A percentile compares a stretch with the other conserved stretches of the same genome.
Evolutionary conservation across 1,139 yeast species (phyloP).

Genomic region (Debaryomyces robertsiae): DNA sequence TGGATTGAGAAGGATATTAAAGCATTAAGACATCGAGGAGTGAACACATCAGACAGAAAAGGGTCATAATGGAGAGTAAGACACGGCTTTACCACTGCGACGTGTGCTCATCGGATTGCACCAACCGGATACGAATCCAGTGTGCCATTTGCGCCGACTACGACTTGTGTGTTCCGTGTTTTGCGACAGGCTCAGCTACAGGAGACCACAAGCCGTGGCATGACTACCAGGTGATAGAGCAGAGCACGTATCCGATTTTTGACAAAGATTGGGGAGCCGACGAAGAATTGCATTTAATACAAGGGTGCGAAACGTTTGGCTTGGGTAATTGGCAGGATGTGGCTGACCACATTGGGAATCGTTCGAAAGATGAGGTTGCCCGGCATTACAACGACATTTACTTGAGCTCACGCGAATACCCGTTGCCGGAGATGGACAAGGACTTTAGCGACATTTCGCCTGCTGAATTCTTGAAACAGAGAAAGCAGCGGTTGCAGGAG

Average conservation of each 20-base stretch:
- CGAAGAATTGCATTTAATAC: conserved; percentile 84
- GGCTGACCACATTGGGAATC: conserved; percentile 90
- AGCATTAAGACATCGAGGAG: no score
- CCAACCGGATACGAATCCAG: conserved; percentile 83
- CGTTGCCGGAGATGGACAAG: conserved; percentile 77
- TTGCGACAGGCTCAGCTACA: conserved; percentile 77
- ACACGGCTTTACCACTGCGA: conserved; percentile 82
- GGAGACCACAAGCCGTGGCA: conserved; percentile 95
- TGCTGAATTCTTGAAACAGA: conserved; percentile 64
- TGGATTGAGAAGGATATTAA: no score
- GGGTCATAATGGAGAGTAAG: conserved; percentile 32
- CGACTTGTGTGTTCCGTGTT: conserved; percentile 95
- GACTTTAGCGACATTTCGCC: conserved; percentile 66
- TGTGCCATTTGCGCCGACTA: conserved; percentile 94
- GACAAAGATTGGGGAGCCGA: conserved; percentile 97
- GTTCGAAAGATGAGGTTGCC: conserved; percentile 90
- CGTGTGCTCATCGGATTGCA: conserved; percentile 91
- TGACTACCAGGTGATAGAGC: conserved; percentile 88
- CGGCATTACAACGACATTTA: conserved; percentile 76
- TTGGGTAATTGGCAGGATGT: conserved; percentile 97
- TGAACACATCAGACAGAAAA: no score
- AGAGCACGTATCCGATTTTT: conserved; percentile 91
- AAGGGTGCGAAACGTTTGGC: conserved; percentile 90
- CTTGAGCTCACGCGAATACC: conserved; percentile 70
- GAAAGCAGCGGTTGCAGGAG: conserved; percentile 73